Evolutionary conservation across 2,329 filamentous ascomycete species (phyloP).

Genomic region (Penicillium sp.): DNA sequence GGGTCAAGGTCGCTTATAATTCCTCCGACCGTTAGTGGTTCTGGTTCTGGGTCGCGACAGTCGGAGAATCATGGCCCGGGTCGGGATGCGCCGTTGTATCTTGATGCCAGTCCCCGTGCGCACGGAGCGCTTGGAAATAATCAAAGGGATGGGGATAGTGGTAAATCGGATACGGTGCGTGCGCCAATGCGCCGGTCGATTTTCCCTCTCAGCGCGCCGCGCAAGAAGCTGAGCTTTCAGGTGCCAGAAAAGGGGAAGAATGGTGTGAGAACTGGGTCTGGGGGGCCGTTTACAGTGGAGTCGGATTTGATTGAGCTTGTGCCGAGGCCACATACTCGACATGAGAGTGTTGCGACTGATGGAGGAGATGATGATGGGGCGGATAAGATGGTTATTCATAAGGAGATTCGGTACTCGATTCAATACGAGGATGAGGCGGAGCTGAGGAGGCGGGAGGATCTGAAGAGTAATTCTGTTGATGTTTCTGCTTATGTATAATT

Average conservation of each 20-base stretch:
- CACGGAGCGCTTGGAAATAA: background rate
- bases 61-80: background rate
- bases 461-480: conserved; percentile 14
- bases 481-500: conserved; percentile 21
- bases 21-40: background rate
- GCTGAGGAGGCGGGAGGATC: conserved; percentile 8
- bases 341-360: conserved; percentile 12
- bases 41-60: background rate
- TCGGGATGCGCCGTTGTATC: background rate
- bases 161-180: background rate
- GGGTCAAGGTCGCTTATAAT: background rate
- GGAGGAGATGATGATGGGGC: conserved; percentile 14
- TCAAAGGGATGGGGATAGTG: background rate
- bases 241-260: conserved; percentile 6
- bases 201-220: conserved; percentile 11
- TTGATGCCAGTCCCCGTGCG: background rate
- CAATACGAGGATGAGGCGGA: conserved; percentile 29
- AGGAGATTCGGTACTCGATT: conserved; percentile 35
- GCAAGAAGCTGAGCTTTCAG: background rate
- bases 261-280: background rate
- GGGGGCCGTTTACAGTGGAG: background rate
- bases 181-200: conserved; percentile 15
- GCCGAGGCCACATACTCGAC: conserved; percentile 11
- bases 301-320: conserved; percentile 22
- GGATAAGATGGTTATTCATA: conserved; percentile 36